A percentile compares a stretch with the other conserved stretches of the same genome.
Evolutionary conservation across 2,329 filamentous ascomycete genomes (phyloP).

Genomic region (Neofusicoccum kwambonambiense): DNA sequence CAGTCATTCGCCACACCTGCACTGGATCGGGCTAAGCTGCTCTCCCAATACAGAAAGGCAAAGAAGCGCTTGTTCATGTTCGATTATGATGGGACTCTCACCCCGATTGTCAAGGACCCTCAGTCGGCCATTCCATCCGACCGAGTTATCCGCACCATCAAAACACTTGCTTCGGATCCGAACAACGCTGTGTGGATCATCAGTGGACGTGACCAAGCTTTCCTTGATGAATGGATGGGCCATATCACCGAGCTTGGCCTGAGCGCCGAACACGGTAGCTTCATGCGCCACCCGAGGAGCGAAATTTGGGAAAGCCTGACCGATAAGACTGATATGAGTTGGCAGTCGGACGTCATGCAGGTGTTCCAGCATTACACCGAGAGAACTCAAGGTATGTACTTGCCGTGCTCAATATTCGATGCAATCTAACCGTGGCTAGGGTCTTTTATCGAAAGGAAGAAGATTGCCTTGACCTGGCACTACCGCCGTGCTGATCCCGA

Average conservation of each 20-base stretch:
- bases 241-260: conserved; percentile 87
- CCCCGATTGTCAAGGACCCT: conserved; percentile 88
- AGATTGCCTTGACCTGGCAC: conserved; percentile 94
- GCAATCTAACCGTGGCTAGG: conserved; percentile 47
- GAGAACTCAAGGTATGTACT: conserved; percentile 68
- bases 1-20: conserved; percentile 75
- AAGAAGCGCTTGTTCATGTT: conserved; percentile 92
- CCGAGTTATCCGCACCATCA: conserved; percentile 75
- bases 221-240: conserved; percentile 88
- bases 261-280: conserved; percentile 94
- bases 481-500: conserved; percentile 90
- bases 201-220: conserved; percentile 88
- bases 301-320: conserved; percentile 86
- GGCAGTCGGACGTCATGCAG: conserved; percentile 82
- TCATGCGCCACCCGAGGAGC: conserved; percentile 77
- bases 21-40: conserved; percentile 71
- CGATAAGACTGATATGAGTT: conserved; percentile 83
- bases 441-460: conserved; percentile 91
- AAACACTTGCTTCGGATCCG: conserved; percentile 74
- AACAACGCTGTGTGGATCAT: conserved; percentile 97
- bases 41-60: conserved; percentile 71
- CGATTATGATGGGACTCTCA: conserved; percentile 96
- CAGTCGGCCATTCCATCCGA: conserved; percentile 85
- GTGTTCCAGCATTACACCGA: conserved; percentile 89
- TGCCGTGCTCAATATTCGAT: background rate